phyloP scores from a whole-genome alignment of 2,329 filamentous ascomycete genomes.

The Rasamsonia emersonii region DNA sequence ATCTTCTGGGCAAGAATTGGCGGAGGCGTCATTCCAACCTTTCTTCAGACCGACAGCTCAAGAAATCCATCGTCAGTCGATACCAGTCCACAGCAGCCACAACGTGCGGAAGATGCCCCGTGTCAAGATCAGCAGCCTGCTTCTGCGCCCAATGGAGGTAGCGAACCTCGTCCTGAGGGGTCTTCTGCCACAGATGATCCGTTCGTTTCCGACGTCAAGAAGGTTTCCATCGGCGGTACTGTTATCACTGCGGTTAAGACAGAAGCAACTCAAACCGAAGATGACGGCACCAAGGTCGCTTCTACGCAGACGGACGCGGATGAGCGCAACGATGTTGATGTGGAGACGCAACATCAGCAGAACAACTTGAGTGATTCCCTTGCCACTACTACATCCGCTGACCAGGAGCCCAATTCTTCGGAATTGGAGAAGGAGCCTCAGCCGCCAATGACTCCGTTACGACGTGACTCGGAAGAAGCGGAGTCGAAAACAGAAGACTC shows the following conservation, averaged over 20 bases:
- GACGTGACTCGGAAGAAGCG: too few species aligned
- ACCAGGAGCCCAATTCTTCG: not conserved
- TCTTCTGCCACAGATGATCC: slow-evolving; percentile 10
- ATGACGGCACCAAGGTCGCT: not conserved
- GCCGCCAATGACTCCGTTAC: too few species aligned
- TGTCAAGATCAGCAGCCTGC: slow-evolving; percentile 4
- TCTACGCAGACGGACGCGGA: not conserved
- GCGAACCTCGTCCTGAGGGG: slow-evolving; percentile 3
- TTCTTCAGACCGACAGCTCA: slow-evolving; percentile 20
- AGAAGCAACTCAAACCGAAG: too few species aligned
- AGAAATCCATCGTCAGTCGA: slow-evolving; percentile 15
- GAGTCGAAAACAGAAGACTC: too few species aligned
- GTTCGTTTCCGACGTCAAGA: slow-evolving; percentile 12
- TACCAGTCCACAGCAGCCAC: too few species aligned
- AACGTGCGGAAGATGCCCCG: not conserved
- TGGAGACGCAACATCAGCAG: not conserved
- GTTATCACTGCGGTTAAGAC: slow-evolving; percentile 9
- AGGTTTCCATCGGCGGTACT: slow-evolving; percentile 11
- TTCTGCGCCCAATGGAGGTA: slow-evolving; percentile 6
- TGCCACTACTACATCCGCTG: not conserved
- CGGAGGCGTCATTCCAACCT: slow-evolving; percentile 73
- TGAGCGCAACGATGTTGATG: not conserved
- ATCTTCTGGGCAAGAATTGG: slow-evolving; percentile 97
- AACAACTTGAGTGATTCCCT: not conserved
- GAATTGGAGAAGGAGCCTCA: too few species aligned